These are phyloP conservation scores for Cymodocea nodosa DNA, from an alignment of 116 monocot species.

Conservation along the genomic window DNA sequence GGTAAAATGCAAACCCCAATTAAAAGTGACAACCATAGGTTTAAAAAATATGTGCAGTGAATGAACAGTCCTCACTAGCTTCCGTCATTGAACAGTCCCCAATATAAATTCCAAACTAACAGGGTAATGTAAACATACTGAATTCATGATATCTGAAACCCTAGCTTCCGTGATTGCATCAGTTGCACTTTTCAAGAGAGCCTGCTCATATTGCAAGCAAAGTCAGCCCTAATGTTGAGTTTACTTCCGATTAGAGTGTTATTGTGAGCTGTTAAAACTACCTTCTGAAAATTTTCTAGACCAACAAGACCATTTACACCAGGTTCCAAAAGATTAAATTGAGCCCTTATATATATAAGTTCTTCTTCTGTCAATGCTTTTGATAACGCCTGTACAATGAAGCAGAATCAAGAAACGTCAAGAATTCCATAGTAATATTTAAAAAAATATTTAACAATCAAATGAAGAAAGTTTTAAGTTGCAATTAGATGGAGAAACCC, in stretches of 20 bases:
- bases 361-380: slow-evolving; percentile 78
- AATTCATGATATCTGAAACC: slow-evolving; percentile 63
- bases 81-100: no score
- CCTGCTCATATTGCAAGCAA: slow-evolving; percentile 26
- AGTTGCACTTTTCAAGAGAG: slow-evolving; percentile 51
- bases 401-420: not conserved
- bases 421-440: not conserved
- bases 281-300: slow-evolving; percentile 75
- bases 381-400: slow-evolving; percentile 54
- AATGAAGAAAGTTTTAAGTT: not conserved
- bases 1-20: no score
- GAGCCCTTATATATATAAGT: slow-evolving; percentile 60
- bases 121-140: slow-evolving; percentile 23
- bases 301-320: slow-evolving; percentile 49
- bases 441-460: not conserved
- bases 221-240: not conserved
- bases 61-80: no score
- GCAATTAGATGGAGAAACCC: no score
- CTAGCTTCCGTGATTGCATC: slow-evolving; percentile 84
- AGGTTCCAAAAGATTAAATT: slow-evolving; percentile 71
- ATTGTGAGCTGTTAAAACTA: slow-evolving; percentile 4
- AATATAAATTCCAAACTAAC: not conserved
- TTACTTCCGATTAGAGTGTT: not conserved
- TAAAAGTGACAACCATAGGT: no score
- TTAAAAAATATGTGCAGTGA: no score